These are phyloP conservation scores for Starmerella vaccinii DNA, from an alignment of 805 yeast species.

Conservation along the genomic window DNA sequence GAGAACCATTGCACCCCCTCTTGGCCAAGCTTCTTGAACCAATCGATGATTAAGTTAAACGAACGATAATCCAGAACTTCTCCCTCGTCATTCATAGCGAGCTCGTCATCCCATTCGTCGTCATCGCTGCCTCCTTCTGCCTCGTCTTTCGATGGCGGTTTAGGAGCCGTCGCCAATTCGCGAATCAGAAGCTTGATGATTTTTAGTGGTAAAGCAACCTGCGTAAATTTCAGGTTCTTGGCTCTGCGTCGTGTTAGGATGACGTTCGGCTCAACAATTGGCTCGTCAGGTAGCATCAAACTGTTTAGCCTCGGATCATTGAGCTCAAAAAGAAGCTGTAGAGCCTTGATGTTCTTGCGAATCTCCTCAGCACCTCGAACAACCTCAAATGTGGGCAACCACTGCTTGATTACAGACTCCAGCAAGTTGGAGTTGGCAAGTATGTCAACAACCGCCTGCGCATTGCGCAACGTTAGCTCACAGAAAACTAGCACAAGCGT, in stretches of 20 bases:
- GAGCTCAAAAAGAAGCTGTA: slow-evolving; percentile 55
- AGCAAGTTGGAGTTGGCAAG: slow-evolving; percentile 43
- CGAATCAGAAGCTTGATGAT: slow-evolving; percentile 59
- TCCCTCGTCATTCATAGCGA: slow-evolving; percentile 23
- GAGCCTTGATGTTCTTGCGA: slow-evolving; percentile 53
- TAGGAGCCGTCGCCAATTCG: slow-evolving; percentile 57
- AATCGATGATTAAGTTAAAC: slow-evolving; percentile 23
- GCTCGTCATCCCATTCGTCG: slow-evolving; percentile 35
- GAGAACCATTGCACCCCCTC: slow-evolving; percentile 19
- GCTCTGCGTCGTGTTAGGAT: slow-evolving; percentile 84
- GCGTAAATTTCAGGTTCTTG: slow-evolving; percentile 48
- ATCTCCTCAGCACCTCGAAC: slow-evolving; percentile 71
- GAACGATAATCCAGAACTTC: slow-evolving; percentile 24
- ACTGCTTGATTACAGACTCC: slow-evolving; percentile 53
- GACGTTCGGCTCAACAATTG: slow-evolving; percentile 51
- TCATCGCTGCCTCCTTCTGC: slow-evolving; percentile 28
- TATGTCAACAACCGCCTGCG: slow-evolving; percentile 53
- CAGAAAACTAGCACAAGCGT: slow-evolving; percentile 69
- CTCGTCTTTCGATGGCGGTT: slow-evolving; percentile 24
- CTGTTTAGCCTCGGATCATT: slow-evolving; percentile 43
- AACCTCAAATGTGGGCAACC: slow-evolving; percentile 76
- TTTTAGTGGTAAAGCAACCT: slow-evolving; percentile 58
- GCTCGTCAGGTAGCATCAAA: slow-evolving; percentile 55
- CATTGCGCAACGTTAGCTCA: slow-evolving; percentile 52
- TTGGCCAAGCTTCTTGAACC: slow-evolving; percentile 25